Percentiles rank a stretch among this genome's conserved stretches.
These are phyloP conservation scores for Rhizophora mangle DNA, from an alignment of 345 rosid genomes.

Conservation along the genomic window DNA sequence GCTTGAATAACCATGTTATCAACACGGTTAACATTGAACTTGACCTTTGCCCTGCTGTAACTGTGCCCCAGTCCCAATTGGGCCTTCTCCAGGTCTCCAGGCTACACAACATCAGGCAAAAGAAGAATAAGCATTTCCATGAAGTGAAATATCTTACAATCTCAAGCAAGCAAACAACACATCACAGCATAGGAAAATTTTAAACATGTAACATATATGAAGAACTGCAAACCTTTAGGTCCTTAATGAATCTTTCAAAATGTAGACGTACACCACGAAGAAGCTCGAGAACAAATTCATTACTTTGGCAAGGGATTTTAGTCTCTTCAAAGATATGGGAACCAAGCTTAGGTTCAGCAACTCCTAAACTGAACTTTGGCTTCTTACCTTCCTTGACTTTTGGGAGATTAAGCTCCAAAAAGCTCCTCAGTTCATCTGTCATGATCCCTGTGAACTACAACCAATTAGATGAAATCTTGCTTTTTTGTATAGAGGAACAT, in stretches of 20 bases:
- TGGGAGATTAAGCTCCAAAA: conserved; percentile 83
- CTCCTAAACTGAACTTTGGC: conserved; percentile 73
- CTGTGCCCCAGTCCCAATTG: conserved; percentile 96
- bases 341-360: conserved; percentile 82
- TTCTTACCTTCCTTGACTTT: conserved; percentile 82
- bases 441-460: conserved; percentile 36
- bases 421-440: conserved; percentile 84
- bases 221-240: conserved; percentile 62
- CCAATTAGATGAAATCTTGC: background rate
- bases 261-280: conserved; percentile 84
- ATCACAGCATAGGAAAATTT: background rate
- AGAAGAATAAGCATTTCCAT: background rate
- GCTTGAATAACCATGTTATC: conserved; percentile 98
- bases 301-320: conserved; percentile 80
- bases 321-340: conserved; percentile 75
- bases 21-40: conserved; percentile 87
- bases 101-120: conserved; percentile 36
- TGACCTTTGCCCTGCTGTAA: conserved; percentile 94
- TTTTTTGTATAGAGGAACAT: no score
- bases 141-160: background rate
- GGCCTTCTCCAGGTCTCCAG: conserved; percentile 86
- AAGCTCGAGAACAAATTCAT: conserved; percentile 80
- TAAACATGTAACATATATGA: background rate
- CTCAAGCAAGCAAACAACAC: background rate
- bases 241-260: conserved; percentile 80